These are phyloP conservation scores for Mycena albidolilacea DNA, from an alignment of 768 basidiomycete species.

Conservation along the genomic window DNA sequence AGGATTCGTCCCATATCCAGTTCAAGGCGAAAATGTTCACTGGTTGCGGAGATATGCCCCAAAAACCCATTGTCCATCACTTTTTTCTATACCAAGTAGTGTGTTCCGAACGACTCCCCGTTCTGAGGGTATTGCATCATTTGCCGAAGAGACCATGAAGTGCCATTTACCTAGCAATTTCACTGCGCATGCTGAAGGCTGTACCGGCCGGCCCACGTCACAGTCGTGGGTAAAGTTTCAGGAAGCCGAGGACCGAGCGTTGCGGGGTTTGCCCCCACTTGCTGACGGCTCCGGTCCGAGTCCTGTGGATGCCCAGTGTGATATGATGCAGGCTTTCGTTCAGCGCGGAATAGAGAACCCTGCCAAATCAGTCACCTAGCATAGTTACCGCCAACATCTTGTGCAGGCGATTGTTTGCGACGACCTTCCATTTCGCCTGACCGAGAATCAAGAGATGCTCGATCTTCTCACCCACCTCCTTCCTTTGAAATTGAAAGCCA, in stretches of 20 bases:
- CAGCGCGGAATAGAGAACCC: constrained; percentile 10
- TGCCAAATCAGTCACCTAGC: constrained; percentile 14
- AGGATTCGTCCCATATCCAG: no score
- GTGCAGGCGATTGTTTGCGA: constrained; percentile 13
- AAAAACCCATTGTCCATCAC: no score
- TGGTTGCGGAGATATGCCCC: no score
- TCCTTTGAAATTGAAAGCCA: background rate
- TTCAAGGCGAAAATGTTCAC: no score
- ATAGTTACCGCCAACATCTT: constrained; percentile 14
- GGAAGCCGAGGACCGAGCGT: background rate
- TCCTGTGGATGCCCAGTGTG: background rate
- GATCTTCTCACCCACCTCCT: background rate
- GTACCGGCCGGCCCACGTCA: background rate
- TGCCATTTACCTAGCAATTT: no score
- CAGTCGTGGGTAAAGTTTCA: background rate
- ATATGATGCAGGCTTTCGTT: constrained; percentile 12
- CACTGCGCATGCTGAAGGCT: background rate
- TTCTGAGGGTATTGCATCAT: no score
- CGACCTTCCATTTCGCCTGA: constrained; percentile 16
- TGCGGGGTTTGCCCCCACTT: background rate
- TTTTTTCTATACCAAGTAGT: no score
- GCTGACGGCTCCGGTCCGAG: background rate
- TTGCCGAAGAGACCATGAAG: no score
- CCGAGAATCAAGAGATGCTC: constrained; percentile 11
- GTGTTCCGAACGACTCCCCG: no score